Conservation (phyloP, 202 grass and related monocot genomes). For the Hordeum pubiflorum region DNA sequence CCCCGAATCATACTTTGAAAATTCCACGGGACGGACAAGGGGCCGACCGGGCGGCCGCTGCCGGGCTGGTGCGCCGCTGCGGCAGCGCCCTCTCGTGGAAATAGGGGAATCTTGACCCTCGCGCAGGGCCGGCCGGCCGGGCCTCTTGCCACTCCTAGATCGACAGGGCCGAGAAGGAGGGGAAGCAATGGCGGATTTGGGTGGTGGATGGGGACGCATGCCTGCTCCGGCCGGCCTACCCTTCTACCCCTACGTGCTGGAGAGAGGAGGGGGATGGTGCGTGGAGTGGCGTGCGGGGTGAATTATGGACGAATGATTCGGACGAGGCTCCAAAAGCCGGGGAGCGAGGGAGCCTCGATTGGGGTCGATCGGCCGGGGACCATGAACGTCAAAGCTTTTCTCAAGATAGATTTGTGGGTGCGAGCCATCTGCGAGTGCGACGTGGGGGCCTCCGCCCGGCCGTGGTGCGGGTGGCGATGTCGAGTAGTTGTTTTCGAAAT, state of each 20-base stretch:
- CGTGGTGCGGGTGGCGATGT: background rate
- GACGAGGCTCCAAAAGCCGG: slow-evolving; percentile 10
- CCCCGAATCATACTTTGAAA: background rate
- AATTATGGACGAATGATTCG: slow-evolving; percentile 37
- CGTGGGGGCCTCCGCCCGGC: background rate
- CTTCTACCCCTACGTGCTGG: background rate
- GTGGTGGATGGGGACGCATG: background rate
- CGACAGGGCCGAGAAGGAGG: background rate
- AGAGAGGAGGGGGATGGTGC: background rate
- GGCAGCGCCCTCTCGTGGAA: background rate
- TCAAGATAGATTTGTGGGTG: background rate
- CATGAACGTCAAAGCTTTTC: slow-evolving; percentile 4
- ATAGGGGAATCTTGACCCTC: slow-evolving; percentile 21
- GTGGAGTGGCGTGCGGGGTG: background rate
- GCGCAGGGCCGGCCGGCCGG: background rate
- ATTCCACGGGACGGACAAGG: background rate
- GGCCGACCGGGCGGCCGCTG: too few relatives aligned
- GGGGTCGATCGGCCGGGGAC: background rate
- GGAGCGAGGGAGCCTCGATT: background rate
- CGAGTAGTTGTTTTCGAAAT: too few relatives aligned
- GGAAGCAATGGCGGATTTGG: background rate
- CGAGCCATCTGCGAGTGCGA: background rate
- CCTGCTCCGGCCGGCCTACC: background rate
- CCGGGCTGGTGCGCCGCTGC: too few relatives aligned
- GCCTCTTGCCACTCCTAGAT: background rate